Base-by-base conservation (phyloP, 108 stramenopile genomes). In the Nannochloropsis gaditana region DNA sequence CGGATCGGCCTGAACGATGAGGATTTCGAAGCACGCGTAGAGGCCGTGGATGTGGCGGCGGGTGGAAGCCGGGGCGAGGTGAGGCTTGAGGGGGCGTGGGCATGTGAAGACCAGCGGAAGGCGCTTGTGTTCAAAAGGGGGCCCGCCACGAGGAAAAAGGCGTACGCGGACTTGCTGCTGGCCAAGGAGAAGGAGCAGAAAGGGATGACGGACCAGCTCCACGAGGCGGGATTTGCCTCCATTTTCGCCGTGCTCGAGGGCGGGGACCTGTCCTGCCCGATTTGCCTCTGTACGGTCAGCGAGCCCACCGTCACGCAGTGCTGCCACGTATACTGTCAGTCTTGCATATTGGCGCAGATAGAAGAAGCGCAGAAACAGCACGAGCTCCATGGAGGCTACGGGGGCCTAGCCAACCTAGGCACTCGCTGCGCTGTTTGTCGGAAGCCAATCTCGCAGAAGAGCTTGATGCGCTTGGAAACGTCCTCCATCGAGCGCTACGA, bases 271-370 rank as follows among this genome's bases (percentile, higher is more conserved):
- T 15, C 10, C 15, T 82, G 81, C 17, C 81, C 81, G 42, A 15
- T 82, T 10, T 82, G 81, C 17, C 17, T 82, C 11, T 43, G 42
- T 15, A 44, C 42, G 1, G 1, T 44, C 43, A 17, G 43, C 17
- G 43, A 44, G 81, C 81, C 81, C 42, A 82, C 81, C 43, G 81
- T 82, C 11, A 82, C 81, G 42, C 42, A 42, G 42, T 82, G 81
- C 81, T 42, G 42, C 15, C 81, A 82, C 17, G 81, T 44, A 15
- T 82, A 82, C 17, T 82, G 81, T 1, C 43, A 17, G 11, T 11
- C 42, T 10, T 82, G 81, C 17, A 82, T 82, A 15, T 42, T 82
- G 43, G 81, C 42, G 43, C 43, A 43, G 81, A 10, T 82, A 10
- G 81, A 82, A 17, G 43, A 17, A 17, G 81, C 47, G 11, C 31